Evolutionary conservation across 202 grass and related monocot species (phyloP).

Genomic region (Setaria viridis): DNA sequence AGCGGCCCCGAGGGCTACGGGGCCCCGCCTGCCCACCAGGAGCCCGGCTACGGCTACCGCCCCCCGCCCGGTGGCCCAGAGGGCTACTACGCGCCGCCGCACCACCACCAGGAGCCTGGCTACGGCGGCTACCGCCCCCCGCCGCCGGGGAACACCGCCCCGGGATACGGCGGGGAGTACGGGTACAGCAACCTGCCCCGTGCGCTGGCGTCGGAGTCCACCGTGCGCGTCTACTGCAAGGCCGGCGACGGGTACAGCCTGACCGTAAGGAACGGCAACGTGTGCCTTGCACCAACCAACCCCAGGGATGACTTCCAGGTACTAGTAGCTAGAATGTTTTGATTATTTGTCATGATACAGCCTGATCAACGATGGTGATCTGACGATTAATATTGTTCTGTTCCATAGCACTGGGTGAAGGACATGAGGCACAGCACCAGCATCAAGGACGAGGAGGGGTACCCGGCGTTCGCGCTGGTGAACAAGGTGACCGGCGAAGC

Average conservation of each 20-base stretch:
- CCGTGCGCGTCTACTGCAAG: conserved; percentile 67
- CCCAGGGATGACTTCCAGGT: conserved; percentile 75
- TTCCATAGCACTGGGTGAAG: conserved; percentile 95
- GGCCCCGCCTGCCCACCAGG: background rate
- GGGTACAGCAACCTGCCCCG: conserved; percentile 31
- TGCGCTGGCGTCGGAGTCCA: conserved; percentile 46
- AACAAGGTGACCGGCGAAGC: conserved; percentile 83
- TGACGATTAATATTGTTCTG: background rate
- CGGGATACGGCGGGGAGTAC: background rate
- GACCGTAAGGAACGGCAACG: conserved; percentile 46
- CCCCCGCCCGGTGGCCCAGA: background rate
- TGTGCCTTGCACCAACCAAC: conserved; percentile 67
- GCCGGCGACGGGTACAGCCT: conserved; percentile 68
- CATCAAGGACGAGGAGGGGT: conserved; percentile 87
- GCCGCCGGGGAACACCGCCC: background rate
- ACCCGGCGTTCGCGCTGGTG: conserved; percentile 74
- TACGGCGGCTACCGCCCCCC: background rate
- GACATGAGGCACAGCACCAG: conserved; percentile 81
- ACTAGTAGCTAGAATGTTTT: background rate
- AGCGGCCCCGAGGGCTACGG: background rate
- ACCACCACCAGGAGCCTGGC: background rate
- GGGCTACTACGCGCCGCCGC: conserved; percentile 9
- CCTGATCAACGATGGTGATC: background rate
- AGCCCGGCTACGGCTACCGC: conserved; percentile 17
- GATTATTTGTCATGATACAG: background rate